Evolutionary conservation across 2,329 filamentous ascomycete genomes (phyloP).

Genomic region (Leptoxyphium fumago): DNA sequence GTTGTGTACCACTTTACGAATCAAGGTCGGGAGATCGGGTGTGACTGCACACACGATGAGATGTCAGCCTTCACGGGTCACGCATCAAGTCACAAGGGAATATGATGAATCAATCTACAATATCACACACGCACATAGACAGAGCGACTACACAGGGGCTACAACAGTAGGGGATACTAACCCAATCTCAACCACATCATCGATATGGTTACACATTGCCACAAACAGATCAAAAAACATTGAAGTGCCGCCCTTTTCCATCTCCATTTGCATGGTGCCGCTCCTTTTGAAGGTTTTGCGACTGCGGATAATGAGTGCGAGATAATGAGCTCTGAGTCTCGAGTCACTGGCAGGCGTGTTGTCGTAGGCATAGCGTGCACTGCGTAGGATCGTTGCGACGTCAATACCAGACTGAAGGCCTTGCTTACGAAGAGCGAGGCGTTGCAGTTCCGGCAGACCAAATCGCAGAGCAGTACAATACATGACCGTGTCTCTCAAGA

Average conservation of each 20-base stretch:
- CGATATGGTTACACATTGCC: constrained; percentile 94
- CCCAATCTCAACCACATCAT: constrained; percentile 83
- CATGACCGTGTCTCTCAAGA: constrained; percentile 84
- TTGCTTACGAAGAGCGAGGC: constrained; percentile 83
- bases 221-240: constrained; percentile 98
- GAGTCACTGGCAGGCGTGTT: constrained; percentile 89
- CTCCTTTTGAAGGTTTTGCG: constrained; percentile 96
- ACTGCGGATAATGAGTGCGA: constrained; percentile 92
- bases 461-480: constrained; percentile 89
- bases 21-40: background rate
- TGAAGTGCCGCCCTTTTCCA: constrained; percentile 76
- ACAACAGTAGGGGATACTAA: constrained; percentile 33
- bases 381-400: constrained; percentile 78
- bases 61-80: no score
- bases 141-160: no score
- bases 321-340: constrained; percentile 86
- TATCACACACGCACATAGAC: no score
- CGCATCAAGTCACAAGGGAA: background rate
- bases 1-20: background rate
- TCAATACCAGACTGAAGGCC: constrained; percentile 86
- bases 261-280: constrained; percentile 97
- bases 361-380: constrained; percentile 87
- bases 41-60: background rate
- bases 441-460: constrained; percentile 83
- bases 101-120: background rate